Evolutionary conservation across 495 filamentous ascomycete species (phyloP).

Genomic region (Neurospora discreta): DNA sequence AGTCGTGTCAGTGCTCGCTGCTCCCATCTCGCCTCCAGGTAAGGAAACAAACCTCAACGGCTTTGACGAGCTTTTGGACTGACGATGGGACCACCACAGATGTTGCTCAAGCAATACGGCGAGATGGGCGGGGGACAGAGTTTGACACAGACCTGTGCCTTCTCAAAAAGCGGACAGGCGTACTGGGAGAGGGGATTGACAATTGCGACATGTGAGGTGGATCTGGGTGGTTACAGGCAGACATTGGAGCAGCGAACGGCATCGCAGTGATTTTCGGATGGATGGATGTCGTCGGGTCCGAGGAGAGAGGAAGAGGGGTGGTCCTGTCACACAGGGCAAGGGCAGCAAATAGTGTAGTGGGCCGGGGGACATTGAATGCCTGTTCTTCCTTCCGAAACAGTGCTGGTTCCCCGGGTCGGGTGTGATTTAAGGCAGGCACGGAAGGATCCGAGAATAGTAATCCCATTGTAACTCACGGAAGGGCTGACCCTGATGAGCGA

Average conservation of each 20-base stretch:
- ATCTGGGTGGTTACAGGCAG: no score
- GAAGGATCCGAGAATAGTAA: background rate
- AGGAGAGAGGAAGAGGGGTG: background rate
- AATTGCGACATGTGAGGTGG: slow-evolving; percentile 1
- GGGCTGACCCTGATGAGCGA: background rate
- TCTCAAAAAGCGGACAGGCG: background rate
- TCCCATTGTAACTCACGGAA: background rate
- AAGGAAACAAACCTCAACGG: background rate
- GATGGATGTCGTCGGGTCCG: background rate
- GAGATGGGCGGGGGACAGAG: background rate
- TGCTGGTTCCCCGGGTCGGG: background rate
- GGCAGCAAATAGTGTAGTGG: background rate
- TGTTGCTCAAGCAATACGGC: background rate
- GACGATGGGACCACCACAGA: background rate
- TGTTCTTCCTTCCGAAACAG: background rate
- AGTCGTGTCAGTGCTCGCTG: background rate
- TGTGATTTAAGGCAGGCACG: background rate
- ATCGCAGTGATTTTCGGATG: no score
- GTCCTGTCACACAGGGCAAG: background rate
- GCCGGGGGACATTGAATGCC: background rate
- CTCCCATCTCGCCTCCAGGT: background rate
- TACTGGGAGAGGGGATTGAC: background rate
- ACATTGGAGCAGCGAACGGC: no score
- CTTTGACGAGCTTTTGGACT: background rate
- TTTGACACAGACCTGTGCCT: slow-evolving; percentile 2